phyloP scores from a whole-genome alignment of 1,139 yeast species.

The Pichia sp. region DNA sequence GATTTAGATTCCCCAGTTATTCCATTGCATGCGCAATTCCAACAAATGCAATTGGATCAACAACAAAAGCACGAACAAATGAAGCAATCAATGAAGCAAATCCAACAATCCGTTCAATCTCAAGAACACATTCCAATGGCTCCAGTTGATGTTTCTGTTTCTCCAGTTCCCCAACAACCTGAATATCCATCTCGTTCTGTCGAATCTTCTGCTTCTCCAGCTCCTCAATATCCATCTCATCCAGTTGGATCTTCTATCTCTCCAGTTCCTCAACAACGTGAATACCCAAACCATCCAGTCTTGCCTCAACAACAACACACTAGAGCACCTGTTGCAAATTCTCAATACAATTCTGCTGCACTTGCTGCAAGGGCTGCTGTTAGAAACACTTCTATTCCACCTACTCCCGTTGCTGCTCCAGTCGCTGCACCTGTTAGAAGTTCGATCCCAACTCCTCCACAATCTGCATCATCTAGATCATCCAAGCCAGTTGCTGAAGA shows the following conservation, averaged over 20 bases:
- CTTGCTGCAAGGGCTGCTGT: constrained; percentile 2
- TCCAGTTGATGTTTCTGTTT: no score
- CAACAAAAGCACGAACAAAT: no score
- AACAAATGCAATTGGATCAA: neutral
- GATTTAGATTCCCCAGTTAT: neutral
- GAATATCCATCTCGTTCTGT: no score
- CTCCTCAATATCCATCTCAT: no score
- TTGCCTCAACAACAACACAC: neutral
- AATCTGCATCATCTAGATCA: neutral
- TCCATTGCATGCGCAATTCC: neutral
- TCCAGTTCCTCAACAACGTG: no score
- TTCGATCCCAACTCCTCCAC: neutral
- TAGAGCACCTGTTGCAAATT: neutral
- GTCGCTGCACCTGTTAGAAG: no score
- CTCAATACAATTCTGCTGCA: neutral
- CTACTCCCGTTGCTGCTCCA: neutral
- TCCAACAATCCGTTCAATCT: no score
- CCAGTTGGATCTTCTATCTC: neutral
- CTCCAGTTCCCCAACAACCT: no score
- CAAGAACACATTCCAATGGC: no score
- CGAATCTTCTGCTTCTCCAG: no score
- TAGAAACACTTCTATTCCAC: neutral
- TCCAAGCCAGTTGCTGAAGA: neutral
- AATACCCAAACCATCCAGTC: neutral
- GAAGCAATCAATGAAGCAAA: no score